Evolutionary conservation across 257 asterid species (phyloP).

Genomic region (Perilla frutescens): DNA sequence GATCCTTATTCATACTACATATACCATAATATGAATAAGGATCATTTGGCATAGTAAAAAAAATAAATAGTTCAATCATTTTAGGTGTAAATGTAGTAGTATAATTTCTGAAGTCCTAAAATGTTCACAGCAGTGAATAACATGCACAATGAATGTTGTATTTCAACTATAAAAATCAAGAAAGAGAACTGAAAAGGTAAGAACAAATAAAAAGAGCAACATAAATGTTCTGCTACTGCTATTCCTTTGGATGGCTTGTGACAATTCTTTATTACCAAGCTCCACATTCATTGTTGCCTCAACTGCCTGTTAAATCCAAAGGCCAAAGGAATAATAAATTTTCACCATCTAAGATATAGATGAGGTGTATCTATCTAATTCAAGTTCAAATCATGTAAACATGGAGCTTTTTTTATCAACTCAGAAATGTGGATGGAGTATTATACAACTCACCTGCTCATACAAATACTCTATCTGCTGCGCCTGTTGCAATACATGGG

Average conservation of each 20-base stretch:
- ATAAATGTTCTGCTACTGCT: slow-evolving; percentile 95
- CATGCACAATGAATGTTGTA: slow-evolving; percentile 42
- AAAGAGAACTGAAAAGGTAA: slow-evolving; percentile 81
- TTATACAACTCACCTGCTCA: slow-evolving; percentile 57
- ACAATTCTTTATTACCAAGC: slow-evolving; percentile 86
- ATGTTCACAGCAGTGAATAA: too few species aligned
- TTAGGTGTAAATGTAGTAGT: too few species aligned
- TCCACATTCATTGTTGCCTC: slow-evolving; percentile 91
- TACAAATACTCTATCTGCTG: slow-evolving; percentile 88
- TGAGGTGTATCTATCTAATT: neutral
- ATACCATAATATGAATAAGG: too few species aligned
- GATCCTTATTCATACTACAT: too few species aligned
- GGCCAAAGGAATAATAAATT: too few species aligned
- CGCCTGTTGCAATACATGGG: slow-evolving; percentile 90
- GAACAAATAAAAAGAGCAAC: slow-evolving; percentile 76
- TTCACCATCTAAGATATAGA: neutral
- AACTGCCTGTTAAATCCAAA: slow-evolving; percentile 62
- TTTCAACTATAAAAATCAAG: slow-evolving; percentile 84
- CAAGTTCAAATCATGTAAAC: too few species aligned
- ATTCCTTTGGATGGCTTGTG: slow-evolving; percentile 82
- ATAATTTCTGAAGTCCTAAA: too few species aligned
- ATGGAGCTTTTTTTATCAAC: neutral
- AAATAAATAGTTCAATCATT: too few species aligned
- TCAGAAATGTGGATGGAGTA: neutral
- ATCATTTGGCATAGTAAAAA: too few species aligned